Conservation (phyloP, 495 filamentous ascomycete species). For the Tuber calosporum region DNA sequence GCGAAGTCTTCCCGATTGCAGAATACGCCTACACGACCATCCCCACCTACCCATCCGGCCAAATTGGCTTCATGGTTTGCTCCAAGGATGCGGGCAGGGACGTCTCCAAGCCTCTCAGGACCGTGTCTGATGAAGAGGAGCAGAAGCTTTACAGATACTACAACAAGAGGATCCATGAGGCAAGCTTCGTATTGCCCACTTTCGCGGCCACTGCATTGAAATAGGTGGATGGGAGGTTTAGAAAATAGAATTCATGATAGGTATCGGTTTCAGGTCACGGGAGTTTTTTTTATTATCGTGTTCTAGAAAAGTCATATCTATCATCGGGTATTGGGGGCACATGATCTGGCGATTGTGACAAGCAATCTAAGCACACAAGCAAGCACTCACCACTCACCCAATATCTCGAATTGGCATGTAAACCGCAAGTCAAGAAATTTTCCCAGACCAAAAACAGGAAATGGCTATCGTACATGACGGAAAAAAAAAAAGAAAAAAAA, state of each 20-base stretch:
- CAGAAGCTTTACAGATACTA: constrained; percentile 88
- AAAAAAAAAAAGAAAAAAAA: not conserved
- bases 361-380: not conserved
- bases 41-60: constrained; percentile 96
- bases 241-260: constrained; percentile 17
- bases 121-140: constrained; percentile 79
- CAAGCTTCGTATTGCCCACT: constrained; percentile 83
- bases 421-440: not conserved
- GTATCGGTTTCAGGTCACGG: not conserved
- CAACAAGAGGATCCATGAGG: constrained; percentile 89
- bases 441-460: not conserved
- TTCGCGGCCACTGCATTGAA: constrained; percentile 76
- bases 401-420: not conserved
- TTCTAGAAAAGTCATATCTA: constrained; percentile 4
- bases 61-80: constrained; percentile 99
- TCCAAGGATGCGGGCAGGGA: constrained; percentile 82
- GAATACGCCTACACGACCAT: constrained; percentile 99
- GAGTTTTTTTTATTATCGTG: not conserved
- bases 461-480: not conserved
- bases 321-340: not conserved
- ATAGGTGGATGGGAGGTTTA: constrained; percentile 36
- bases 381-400: not conserved
- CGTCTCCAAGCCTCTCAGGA: constrained; percentile 72
- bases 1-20: constrained; percentile 91
- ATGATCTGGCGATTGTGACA: not conserved